Evolutionary conservation across 2,329 filamentous ascomycete genomes (phyloP), one percentile per base, ranked within the genome.

Genomic region (Pestalotiopsis sp.): DNA sequence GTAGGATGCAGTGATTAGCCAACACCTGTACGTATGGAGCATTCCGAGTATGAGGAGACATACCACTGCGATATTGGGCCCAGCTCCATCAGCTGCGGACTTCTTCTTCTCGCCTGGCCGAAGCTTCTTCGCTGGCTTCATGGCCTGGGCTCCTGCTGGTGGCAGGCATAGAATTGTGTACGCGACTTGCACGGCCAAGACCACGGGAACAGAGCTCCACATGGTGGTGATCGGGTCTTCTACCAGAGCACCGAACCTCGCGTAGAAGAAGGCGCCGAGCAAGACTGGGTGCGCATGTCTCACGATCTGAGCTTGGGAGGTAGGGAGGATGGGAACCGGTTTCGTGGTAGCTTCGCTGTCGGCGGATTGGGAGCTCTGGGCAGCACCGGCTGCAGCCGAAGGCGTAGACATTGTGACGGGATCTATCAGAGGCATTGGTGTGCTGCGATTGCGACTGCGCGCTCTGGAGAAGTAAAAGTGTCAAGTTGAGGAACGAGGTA

Each of bases 251-350:
- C 82, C 78, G 80, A 97, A 95, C 52, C 87, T 87, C 71, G 88
- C 76, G 60, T 86, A 85, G 76, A 92, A 90, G 45, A 92, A 80
- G 11, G 85, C 86, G 38, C 93, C 85, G 38, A 97, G 84, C 12
- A 94, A 80, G 31, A 86, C 80, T 0, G 93, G 91, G 73, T 97
- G 92, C 23, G 89, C 79, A 75, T 93, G 86, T 13, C 91, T 88
- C 76, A 92, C 87, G 25, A 86, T 77, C 68, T 82, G 77, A 11
- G 84, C 82, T 59, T 78, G 72, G 17, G 80, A 75, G 41, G 77
- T 80, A 67, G 80, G 75, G 66, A 82, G 73, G 41, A 80, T 77
- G 31, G 79, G 75, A 68, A 86, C 75, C 2, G 83, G 78, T 23
- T 80, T 77, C 20, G 82, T 76, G 12, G 73, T 71, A 45, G 73